Base-by-base conservation (phyloP, 179 eudicot species). In the Kewa caespitosa region DNA sequence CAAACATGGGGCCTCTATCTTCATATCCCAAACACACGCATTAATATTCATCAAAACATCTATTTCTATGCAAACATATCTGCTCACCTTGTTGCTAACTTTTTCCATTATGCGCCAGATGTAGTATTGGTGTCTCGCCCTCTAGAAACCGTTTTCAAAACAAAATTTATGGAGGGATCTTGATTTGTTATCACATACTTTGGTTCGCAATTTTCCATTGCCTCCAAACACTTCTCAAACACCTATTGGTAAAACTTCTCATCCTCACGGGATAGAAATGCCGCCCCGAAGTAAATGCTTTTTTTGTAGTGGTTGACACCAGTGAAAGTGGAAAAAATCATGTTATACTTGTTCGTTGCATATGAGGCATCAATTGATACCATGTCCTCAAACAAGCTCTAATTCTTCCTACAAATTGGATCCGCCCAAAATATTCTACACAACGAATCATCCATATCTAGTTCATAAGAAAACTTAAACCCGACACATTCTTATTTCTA, bases 391-490 rank as follows among this genome's bases (percentile, higher is more conserved):
- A 65, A 75, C 8, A 75, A 28, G 1, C 50, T 52, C 38, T 75
- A 75, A 18, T 67, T 50, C 27, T 75, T 75, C 25, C 50, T 48
- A 13, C 27, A 48, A 8, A 66, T 10, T 9, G 46, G 36, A 39
- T 75, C 72, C 10, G 66, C 65, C 78, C 72, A 75, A 22, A 75
- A 75, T 7, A 27, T 52, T 11, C 57, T 69, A 38, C 38, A 36
- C 25, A 75, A 25, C 4, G 48, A 6, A 5, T 42, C 36, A 15
- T 50, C 52, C 17, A 66, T 52, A 66, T 75, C 78, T 10, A 63
- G 10, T 27, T 57, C 46, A 57, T 37, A 57, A 4, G 39, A 36
- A 57, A 34, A 72, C 38, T 55, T 38, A 15, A 72, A 14, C 22
- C 12, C 12, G 54, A 8, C 18, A 14, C 54, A 6, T n/a, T 2